These are phyloP conservation scores for Aspergillus indologenus DNA, from an alignment of 495 filamentous ascomycete species.

Conservation along the genomic window DNA sequence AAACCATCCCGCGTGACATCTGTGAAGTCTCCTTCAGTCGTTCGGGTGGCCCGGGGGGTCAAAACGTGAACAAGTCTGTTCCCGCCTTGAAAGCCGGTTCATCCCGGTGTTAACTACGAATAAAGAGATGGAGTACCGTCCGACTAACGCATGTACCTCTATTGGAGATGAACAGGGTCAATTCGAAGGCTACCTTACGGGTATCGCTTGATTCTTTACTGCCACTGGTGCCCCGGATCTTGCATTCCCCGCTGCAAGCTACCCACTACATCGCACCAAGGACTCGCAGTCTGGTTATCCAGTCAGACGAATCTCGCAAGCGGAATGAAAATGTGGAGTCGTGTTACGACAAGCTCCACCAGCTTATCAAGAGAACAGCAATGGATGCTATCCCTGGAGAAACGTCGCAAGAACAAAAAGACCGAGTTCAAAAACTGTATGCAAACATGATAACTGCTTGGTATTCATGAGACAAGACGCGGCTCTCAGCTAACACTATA, in stretches of 20 bases:
- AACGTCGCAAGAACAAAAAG: conserved; percentile 56
- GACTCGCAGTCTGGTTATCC: conserved; percentile 62
- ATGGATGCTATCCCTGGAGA: conserved; percentile 59
- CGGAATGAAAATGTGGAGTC: conserved; percentile 62
- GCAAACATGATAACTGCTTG: conserved; percentile 18
- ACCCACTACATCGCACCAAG: conserved; percentile 69
- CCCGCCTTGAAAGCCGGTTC: not conserved
- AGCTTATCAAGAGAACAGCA: conserved; percentile 53
- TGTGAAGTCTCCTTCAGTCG: conserved; percentile 72
- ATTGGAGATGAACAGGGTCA: conserved; percentile 58
- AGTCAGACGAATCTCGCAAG: conserved; percentile 63
- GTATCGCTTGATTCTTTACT: conserved; percentile 56
- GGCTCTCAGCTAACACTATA: conserved; percentile 9
- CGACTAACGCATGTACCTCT: conserved; percentile 12
- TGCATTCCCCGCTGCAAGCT: conserved; percentile 60
- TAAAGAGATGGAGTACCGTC: conserved; percentile 4
- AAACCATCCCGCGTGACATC: conserved; percentile 60
- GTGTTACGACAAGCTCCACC: conserved; percentile 61
- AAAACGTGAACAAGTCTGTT: conserved; percentile 94
- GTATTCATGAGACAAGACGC: not conserved
- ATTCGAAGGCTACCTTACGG: conserved; percentile 83
- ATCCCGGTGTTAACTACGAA: not conserved
- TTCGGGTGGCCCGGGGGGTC: conserved; percentile 90
- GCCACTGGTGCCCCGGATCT: conserved; percentile 60
- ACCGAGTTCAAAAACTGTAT: conserved; percentile 64